Evolutionary conservation across 495 filamentous ascomycete genomes (phyloP), one percentile per base, ranked within the genome.

Genomic region (Trichoderma erinaceum): DNA sequence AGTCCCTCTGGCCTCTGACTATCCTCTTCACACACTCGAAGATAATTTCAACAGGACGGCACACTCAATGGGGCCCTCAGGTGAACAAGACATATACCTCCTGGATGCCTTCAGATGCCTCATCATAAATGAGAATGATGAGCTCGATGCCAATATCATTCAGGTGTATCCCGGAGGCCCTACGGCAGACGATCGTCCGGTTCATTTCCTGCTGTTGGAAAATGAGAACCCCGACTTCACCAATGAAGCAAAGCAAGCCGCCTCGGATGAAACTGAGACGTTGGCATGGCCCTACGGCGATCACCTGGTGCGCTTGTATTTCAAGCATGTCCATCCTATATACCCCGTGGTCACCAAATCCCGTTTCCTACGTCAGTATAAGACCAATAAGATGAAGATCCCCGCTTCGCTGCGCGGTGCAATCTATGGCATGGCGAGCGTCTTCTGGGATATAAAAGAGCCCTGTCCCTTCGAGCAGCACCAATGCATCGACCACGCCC

Each of bases 41-140:
- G 56, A 61, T 25, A 61, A 61, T 25, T 61, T 61, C 25, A 61
- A 61, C 56, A 61, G 56, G 56, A 61, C 56, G 10, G 56, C 56
- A 18, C 56, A 61, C 56, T 61, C 56, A 10, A 61, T 61, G 56
- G 56, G 56, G 25, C 56, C 56, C 7, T 61, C 56, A 13, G 56
- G 10, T 32, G 56, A 61, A 25, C 56, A 61, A 32, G 56, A 61
- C 56, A 61, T 25, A 1, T 61, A 61, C 12, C 56, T 61, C 25
- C 25, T 61, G 13, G 56, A 61, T 32, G 56, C 56, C 27, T 61
- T 61, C 25, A 61, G 56, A 25, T 61, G 56, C 10, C 56, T 61
- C 56, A 61, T 61, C 12, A 61, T 61, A 12, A 61, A 23, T 13
- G 56, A 61, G 16, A 61, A 61, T 4, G 56, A 61, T 32, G 56